These are phyloP conservation scores for Hirsutella minnesotensis DNA, from an alignment of 2,329 filamentous ascomycete species.

Conservation along the genomic window DNA sequence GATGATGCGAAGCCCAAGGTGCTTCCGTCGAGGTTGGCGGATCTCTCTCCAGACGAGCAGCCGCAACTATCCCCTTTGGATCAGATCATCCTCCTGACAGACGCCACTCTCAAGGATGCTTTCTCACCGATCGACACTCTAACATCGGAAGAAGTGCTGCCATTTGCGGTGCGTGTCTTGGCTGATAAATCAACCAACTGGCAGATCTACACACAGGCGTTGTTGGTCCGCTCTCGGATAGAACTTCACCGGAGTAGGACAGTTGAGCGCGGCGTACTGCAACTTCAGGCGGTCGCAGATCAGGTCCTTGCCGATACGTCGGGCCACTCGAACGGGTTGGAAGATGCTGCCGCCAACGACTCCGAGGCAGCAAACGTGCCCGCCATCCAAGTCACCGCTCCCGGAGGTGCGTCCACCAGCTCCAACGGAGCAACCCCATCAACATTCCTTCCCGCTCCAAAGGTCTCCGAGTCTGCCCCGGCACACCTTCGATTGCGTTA, in stretches of 20 bases:
- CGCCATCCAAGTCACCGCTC: slow-evolving; percentile 30
- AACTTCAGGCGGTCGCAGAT: slow-evolving; percentile 90
- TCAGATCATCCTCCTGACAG: slow-evolving; percentile 81
- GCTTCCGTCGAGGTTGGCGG: slow-evolving; percentile 50
- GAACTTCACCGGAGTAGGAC: slow-evolving; percentile 82
- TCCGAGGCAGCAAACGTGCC: slow-evolving; percentile 25
- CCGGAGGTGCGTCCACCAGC: slow-evolving; percentile 16
- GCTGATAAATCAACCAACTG: slow-evolving; percentile 87
- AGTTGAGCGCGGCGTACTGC: slow-evolving; percentile 76
- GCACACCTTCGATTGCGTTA: slow-evolving; percentile 68
- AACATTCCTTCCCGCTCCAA: slow-evolving; percentile 70
- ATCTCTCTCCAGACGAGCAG: slow-evolving; percentile 65
- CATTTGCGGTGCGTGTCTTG: slow-evolving; percentile 80
- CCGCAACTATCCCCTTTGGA: slow-evolving; percentile 74
- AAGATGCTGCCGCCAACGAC: slow-evolving; percentile 13
- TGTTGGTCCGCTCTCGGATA: slow-evolving; percentile 80
- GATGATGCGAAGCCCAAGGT: slow-evolving; percentile 21
- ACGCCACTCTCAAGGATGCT: slow-evolving; percentile 79
- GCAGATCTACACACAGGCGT: slow-evolving; percentile 92
- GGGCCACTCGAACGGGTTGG: slow-evolving; percentile 18
- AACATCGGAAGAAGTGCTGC: slow-evolving; percentile 85
- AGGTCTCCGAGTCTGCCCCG: slow-evolving; percentile 65
- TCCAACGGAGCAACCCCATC: slow-evolving; percentile 37
- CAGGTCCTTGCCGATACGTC: slow-evolving; percentile 82
- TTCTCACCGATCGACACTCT: slow-evolving; percentile 72